Evolutionary conservation across 2,329 filamentous ascomycete genomes (phyloP).

Genomic region (Thermoascus crustaceus): DNA sequence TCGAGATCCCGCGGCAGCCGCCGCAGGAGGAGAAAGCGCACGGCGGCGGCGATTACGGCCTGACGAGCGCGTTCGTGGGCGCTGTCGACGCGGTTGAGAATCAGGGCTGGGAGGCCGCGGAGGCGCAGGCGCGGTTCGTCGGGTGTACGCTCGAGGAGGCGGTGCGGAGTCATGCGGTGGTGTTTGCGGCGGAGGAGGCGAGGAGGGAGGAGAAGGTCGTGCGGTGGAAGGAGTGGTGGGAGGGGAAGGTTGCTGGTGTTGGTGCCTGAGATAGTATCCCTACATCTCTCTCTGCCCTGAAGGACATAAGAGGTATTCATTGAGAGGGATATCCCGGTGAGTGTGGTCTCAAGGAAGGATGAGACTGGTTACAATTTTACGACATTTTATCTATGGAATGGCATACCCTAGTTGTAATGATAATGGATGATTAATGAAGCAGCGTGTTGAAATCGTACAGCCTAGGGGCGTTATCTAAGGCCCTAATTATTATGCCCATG

Average conservation of each 20-base stretch:
- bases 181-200: constrained; percentile 90
- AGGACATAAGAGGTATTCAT: no score
- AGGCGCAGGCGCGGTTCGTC: constrained; percentile 66
- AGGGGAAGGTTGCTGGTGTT: constrained; percentile 36
- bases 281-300: no score
- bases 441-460: no score
- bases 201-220: constrained; percentile 61
- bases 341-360: no score
- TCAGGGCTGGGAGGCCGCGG: constrained; percentile 54
- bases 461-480: no score
- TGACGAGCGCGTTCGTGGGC: constrained; percentile 72
- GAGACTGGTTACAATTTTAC: no score
- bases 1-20: constrained; percentile 54
- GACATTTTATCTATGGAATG: no score
- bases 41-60: constrained; percentile 71
- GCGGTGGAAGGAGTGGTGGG: constrained; percentile 72
- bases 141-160: constrained; percentile 81
- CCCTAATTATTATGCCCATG: no score
- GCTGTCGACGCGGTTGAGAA: constrained; percentile 76
- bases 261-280: constrained; percentile 4
- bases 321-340: no score
- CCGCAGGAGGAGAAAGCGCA: constrained; percentile 50
- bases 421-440: no score
- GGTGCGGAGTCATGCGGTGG: constrained; percentile 81
- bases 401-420: no score